Base-by-base conservation (phyloP, 2,329 filamentous ascomycete genomes). In the Penicillium digitatum region DNA sequence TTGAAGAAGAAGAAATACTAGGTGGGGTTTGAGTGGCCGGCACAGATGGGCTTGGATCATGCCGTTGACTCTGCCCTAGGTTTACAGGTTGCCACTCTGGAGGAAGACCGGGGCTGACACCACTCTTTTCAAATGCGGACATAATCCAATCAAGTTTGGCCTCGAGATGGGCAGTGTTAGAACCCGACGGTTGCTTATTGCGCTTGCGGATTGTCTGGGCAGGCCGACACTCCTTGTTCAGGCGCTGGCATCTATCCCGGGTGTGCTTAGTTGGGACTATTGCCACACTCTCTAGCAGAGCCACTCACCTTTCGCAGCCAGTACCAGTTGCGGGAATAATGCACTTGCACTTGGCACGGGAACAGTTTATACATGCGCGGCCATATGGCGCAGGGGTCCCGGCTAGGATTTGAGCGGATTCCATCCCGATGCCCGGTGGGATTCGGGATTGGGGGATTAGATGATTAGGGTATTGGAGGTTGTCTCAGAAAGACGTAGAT, bases 141-240 rank as follows among this genome's bases (percentile, higher is more conserved):
- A 69, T 63, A 45, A 70, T 56, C 46, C 58, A 64, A 48, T 69
- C 66, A 29, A 69, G 57, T 48, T 69, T 69, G 26, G 63, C 68
- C 52, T 70, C 68, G 3, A 70, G 61, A 24, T 66, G 60, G 5
- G 64, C 60, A 8, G 61, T 65, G 43, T 56, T 65, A 9, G 64
- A 61, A 14, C 57, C 46, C 10, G 58, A 50, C 10, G 55, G 56
- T 18, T 64, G 68, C 40, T 64, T 70, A 47, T 74, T 70, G 14
- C 71, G 63, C 56, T 62, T 65, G 43, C 63, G 58, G 12, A 57
- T 64, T n/a, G 72, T 68, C 18, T 63, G 61, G 9, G 74, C 71
- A 11, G 76, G 72, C 18, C 68, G 65, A 56, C 77, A 79, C 44
- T 73, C 65, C 57, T 74, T 75, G 22, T 70, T 69, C 1, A 79